phyloP scores from a whole-genome alignment of 1,284 basidiomycete species.

The Ustilago xerochloae region DNA sequence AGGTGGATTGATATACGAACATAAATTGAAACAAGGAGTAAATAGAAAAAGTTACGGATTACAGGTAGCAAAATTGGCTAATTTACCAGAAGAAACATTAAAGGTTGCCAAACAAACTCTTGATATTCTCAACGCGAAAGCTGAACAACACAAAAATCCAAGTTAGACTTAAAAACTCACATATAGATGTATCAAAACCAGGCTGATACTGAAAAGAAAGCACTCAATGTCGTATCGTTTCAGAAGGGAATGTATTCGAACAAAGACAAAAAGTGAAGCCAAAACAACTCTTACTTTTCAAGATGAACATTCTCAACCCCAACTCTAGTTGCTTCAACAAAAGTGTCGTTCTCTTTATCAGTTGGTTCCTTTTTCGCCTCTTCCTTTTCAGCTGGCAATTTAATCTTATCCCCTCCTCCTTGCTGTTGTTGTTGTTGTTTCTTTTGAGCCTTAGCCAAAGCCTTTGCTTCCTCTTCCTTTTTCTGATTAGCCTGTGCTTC shows the following conservation, averaged over 20 bases:
- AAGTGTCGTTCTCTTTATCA: constrained; percentile 31
- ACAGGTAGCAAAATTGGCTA: constrained; percentile 87
- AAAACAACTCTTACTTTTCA: constrained; percentile 5
- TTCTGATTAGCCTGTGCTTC: constrained; percentile 48
- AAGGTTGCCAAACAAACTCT: constrained; percentile 5
- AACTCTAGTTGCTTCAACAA: constrained; percentile 34
- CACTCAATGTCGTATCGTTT: too few species aligned
- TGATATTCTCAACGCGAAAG: neutral
- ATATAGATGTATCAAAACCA: neutral
- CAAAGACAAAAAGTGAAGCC: neutral
- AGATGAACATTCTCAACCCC: constrained; percentile 26
- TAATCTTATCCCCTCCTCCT: too few species aligned
- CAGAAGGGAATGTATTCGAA: too few species aligned
- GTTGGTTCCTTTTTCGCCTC: constrained; percentile 6
- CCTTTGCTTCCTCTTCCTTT: constrained; percentile 28
- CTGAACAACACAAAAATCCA: neutral
- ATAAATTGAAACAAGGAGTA: constrained; percentile 82
- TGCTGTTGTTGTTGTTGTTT: neutral
- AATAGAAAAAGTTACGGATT: constrained; percentile 92
- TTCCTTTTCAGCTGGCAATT: constrained; percentile 17
- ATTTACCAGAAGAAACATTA: constrained; percentile 74
- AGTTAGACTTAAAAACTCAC: neutral
- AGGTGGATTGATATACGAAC: constrained; percentile 82
- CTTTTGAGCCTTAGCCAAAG: constrained; percentile 15
- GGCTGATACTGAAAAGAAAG: too few species aligned